Base-by-base conservation (phyloP, 208 protist genomes). In the Novymonas esmeraldas region DNA sequence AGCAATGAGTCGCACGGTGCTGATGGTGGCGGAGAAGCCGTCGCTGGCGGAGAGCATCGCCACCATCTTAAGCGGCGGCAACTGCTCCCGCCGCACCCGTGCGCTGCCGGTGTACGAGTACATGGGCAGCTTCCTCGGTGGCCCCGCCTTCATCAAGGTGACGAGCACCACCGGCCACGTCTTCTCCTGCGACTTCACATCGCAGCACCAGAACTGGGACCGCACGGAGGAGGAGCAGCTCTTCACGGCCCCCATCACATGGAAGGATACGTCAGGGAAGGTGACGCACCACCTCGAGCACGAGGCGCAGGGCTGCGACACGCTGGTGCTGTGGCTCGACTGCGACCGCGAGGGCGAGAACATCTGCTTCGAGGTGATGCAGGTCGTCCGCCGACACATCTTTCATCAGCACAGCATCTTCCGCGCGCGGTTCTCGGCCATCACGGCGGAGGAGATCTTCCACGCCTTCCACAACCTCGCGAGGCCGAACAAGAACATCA, bases 301-400 rank as follows among this genome's bases (percentile, higher is more conserved):
- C 49, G 81, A 96, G 64, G 84, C 87, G 44, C 73, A 93, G 31
- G 91, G 89, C 34, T 96, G 85, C 54, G 86, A 94, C 50, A 81
- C 85, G 46, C 76, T 99, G 24, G 90, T 98, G 7, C 76, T 98
- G 22, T 98, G 94, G 89, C 82, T 99, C 2, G 98, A 99, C 68
- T 98, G 96, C 70, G 98, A 99, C 84, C 84, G 97, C 18, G 98
- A 99, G 62, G 98, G 98, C 14, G 97, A 99, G 78, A 99, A 99
- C 68, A 99, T 99, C 58, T 98, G 95, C 79, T 99, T 99, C 78
- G 97, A 99, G 78, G 94, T 98, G 59, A 89, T 98, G 76, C 78
- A 95, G 56, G 88, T 93, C 16, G 88, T 95, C 50, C 70, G 65
- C 22, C 66, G 72, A 10, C 64, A 68, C 52, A 92, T 95, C 49